phyloP scores from a whole-genome alignment of 768 basidiomycete species.

The Amanita jacksonii region DNA sequence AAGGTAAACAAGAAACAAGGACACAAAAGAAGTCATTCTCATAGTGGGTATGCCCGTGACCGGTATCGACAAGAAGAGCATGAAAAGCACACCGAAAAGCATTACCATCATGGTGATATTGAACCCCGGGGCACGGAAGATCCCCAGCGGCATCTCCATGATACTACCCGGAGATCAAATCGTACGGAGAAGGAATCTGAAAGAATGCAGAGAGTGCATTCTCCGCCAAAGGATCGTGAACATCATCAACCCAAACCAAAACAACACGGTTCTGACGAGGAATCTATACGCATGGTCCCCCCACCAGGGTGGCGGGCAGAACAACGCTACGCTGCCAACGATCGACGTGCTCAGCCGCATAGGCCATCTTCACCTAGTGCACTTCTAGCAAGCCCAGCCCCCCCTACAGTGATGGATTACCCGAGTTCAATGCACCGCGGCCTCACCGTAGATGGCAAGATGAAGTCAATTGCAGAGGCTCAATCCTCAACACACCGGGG shows the following conservation, averaged over 20 bases:
- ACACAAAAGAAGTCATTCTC: constrained; percentile 6
- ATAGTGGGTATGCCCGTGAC: not conserved
- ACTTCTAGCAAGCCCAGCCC: not conserved
- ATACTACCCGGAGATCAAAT: not conserved
- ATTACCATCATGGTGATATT: not conserved
- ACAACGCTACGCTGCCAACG: not conserved
- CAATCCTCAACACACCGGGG: not conserved
- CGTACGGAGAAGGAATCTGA: not conserved
- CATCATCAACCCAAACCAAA: not conserved
- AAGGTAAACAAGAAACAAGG: not conserved
- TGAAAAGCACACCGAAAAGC: not conserved
- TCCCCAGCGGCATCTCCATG: not conserved
- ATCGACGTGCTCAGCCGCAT: not conserved
- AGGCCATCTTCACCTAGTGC: not conserved
- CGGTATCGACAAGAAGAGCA: not conserved
- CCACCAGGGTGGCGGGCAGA: constrained; percentile 3
- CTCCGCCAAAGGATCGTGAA: not conserved
- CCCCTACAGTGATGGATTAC: constrained; percentile 5
- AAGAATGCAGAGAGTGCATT: not conserved
- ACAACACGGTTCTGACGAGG: not conserved
- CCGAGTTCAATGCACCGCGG: constrained; percentile 4
- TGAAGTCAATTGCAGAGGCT: not conserved
- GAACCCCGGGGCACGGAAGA: not conserved
- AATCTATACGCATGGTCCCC: constrained; percentile 6
- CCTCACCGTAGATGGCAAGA: no score